Percentiles rank a stretch among this genome's conserved stretches.
These are phyloP conservation scores for Penicillium salamii DNA, from an alignment of 495 filamentous ascomycete species.

Conservation along the genomic window DNA sequence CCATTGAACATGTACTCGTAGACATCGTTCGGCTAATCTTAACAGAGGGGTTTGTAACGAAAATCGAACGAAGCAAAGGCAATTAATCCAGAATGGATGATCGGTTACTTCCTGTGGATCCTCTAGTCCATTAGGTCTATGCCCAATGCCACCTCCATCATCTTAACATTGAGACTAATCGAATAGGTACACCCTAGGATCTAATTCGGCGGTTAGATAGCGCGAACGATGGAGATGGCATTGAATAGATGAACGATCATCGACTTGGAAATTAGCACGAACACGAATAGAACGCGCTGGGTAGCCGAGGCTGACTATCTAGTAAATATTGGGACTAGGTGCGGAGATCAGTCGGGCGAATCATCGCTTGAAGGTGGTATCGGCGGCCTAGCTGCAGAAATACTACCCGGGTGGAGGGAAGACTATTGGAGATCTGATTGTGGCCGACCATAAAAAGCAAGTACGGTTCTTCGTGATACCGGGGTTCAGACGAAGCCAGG, in stretches of 20 bases:
- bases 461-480: not conserved
- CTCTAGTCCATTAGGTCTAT: no score
- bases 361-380: not conserved
- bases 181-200: not conserved
- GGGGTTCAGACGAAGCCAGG: not conserved
- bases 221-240: not conserved
- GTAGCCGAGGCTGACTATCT: not conserved
- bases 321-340: not conserved
- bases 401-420: not conserved
- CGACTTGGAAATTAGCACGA: not conserved
- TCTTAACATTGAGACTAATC: no score
- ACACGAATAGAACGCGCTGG: not conserved
- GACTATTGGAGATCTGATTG: not conserved
- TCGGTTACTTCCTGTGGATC: no score
- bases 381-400: not conserved
- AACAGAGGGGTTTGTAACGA: no score
- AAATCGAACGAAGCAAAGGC: no score
- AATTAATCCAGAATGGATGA: no score
- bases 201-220: not conserved
- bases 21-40: no score
- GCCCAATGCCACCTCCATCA: no score
- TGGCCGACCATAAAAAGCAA: not conserved
- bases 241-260: not conserved
- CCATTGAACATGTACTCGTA: no score
- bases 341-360: not conserved